Percentiles rank a stretch among this genome's conserved stretches.
phyloP scores from a whole-genome alignment of 768 basidiomycete genomes.

The Hemileccinum rubropunctum region DNA sequence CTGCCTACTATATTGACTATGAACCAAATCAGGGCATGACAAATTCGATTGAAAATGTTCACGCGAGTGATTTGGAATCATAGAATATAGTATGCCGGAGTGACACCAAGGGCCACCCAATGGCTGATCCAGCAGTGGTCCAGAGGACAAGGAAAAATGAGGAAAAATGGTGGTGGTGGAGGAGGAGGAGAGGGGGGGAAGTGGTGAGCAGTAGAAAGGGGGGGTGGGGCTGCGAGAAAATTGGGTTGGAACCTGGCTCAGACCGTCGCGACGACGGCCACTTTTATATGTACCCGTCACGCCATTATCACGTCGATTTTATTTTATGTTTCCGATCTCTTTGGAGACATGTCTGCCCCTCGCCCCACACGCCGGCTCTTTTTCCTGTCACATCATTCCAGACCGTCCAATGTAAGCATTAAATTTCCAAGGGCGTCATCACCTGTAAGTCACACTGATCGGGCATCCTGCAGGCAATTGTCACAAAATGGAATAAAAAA shows the following conservation, averaged over 20 bases:
- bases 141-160: conserved; percentile 1
- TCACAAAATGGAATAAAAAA: conserved; percentile 29
- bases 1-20: conserved; percentile 54
- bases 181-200: not conserved
- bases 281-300: conserved; percentile 17
- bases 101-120: conserved; percentile 30
- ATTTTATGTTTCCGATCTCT: conserved; percentile 7
- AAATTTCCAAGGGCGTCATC: conserved; percentile 8
- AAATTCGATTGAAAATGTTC: conserved; percentile 34
- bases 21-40: conserved; percentile 45
- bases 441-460: conserved; percentile 24
- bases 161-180: no score
- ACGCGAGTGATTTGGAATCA: conserved; percentile 37
- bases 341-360: conserved; percentile 7
- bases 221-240: conserved; percentile 23
- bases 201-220: not conserved
- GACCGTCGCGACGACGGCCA: conserved; percentile 1
- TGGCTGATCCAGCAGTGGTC: conserved; percentile 10
- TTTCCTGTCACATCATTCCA: conserved; percentile 23
- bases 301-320: not conserved
- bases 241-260: conserved; percentile 1
- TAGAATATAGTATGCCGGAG: conserved; percentile 33
- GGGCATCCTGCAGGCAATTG: conserved; percentile 17
- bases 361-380: conserved; percentile 8
- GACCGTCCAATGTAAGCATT: conserved; percentile 6